Evolutionary conservation across 1,139 yeast species (phyloP).

Genomic region (Debaryomyces psychrophilus): DNA sequence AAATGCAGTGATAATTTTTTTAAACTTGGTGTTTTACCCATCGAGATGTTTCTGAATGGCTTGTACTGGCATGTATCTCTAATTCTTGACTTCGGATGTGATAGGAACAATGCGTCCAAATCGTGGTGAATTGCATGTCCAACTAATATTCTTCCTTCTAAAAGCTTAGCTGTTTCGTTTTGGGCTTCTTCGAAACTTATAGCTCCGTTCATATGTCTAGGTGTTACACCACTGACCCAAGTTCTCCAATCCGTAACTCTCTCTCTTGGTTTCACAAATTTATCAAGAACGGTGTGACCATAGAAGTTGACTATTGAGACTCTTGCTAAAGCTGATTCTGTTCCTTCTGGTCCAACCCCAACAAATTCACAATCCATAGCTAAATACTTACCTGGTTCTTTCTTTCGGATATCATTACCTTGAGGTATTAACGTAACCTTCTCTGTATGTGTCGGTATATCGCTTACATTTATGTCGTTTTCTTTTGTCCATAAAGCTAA

Average conservation of each 20-base stretch:
- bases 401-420: conserved; percentile 26
- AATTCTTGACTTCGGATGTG: conserved; percentile 65
- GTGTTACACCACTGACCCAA: conserved; percentile 87
- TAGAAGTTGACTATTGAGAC: conserved; percentile 84
- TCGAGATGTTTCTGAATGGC: conserved; percentile 60
- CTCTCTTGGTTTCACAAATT: conserved; percentile 74
- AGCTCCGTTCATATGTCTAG: conserved; percentile 69
- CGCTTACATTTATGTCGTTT: conserved; percentile 22
- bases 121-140: conserved; percentile 90
- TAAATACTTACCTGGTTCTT: conserved; percentile 66
- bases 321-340: conserved; percentile 75
- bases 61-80: conserved; percentile 75
- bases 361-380: conserved; percentile 96
- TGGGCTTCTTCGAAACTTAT: conserved; percentile 70
- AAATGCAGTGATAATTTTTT: conserved; percentile 64
- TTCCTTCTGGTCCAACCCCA: conserved; percentile 79
- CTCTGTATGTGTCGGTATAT: conserved; percentile 16
- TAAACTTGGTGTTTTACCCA: conserved; percentile 73
- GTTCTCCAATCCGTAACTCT: conserved; percentile 90
- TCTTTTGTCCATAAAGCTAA: conserved; percentile 36
- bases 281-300: conserved; percentile 72
- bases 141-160: conserved; percentile 59
- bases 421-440: conserved; percentile 8
- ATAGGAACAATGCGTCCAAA: conserved; percentile 62
- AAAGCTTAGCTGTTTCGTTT: conserved; percentile 50